Evolutionary conservation across 2,329 filamentous ascomycete genomes (phyloP), one percentile per base, ranked within the genome.

Genomic region (Colletotrichum cereale): DNA sequence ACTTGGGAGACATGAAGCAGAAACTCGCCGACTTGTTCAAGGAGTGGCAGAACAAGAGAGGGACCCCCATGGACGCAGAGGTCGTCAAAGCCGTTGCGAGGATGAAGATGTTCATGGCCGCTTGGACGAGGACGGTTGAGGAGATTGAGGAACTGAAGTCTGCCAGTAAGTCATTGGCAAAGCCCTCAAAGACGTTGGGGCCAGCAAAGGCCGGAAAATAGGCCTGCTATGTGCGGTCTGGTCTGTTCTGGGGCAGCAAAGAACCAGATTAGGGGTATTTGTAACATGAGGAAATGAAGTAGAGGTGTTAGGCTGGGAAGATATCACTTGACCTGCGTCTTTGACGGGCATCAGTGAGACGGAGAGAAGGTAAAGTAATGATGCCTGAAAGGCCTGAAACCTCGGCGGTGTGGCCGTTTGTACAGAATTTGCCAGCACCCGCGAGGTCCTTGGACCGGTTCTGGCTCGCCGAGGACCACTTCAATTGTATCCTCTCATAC

Each of bases 81-180:
- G n/a, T 21, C 36, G 8, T 26, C 55, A 29, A 11, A 18, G n/a
- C 36, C 16, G 55, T 57, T 10, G 55, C 55, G 3, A 57, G 5
- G 36, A 57, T 57, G 55, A 57, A 57, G 55, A 57, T 57, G 34
- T 40, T 18, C n/a, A 18, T 38, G n/a, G n/a, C 12, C 21, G 55
- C 55, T 21, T 57, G 55, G 55, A 14, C 6, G 10, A 26, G 8
- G n/a, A 40, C n/a, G 3, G 14, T 57, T 4, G 36, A 57, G 5
- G 55, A 57, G 31, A 40, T 57, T 14, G 55, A 57, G n/a, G 7
- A 1, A 8, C 55, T 57, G 2, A 40, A 29, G 12, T 6, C 8
- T 26, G 14, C 14, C 4, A 2, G 18, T 5, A 21, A 3, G 5
- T n/a, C 21, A 2, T n/a, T 2, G 5, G 11, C 5, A 24, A 38